A percentile compares a stretch with the other conserved stretches of the same genome.
Evolutionary conservation across 2,329 filamentous ascomycete species (phyloP).

Genomic region (Colletotrichum siamense): DNA sequence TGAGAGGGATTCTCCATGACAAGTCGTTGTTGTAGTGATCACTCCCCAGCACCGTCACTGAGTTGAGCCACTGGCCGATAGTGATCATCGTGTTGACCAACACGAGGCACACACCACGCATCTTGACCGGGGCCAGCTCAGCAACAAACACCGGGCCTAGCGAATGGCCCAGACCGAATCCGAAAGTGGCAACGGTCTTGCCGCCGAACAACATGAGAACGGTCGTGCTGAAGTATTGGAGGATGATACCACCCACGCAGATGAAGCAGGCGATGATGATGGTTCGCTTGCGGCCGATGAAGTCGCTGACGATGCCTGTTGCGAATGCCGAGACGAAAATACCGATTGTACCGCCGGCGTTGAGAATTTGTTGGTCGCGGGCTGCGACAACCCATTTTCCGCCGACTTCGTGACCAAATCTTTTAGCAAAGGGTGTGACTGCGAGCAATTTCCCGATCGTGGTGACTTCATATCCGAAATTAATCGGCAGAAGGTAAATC

Average conservation of each 20-base stretch:
- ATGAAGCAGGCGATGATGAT: constrained; percentile 23
- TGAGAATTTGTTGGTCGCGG: constrained; percentile 33
- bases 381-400: constrained; percentile 27
- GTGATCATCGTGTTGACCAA: constrained; percentile 38
- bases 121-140: constrained; percentile 34
- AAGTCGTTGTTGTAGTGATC: constrained; percentile 24
- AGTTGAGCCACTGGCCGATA: constrained; percentile 28
- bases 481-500: constrained; percentile 16
- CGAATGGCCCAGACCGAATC: constrained; percentile 35
- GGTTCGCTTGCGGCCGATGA: constrained; percentile 30
- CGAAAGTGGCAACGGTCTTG: constrained; percentile 32
- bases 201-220: constrained; percentile 31
- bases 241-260: constrained; percentile 27
- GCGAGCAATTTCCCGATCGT: constrained; percentile 35
- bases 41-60: constrained; percentile 10
- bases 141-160: constrained; percentile 36
- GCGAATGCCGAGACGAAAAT: constrained; percentile 33
- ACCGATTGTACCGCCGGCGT: constrained; percentile 32
- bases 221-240: constrained; percentile 28
- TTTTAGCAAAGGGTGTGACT: constrained; percentile 29
- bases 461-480: constrained; percentile 31
- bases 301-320: constrained; percentile 30
- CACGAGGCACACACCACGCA: constrained; percentile 33
- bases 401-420: constrained; percentile 27
- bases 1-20: constrained; percentile 33